Evolutionary conservation across 345 rosid genomes (phyloP), one percentile per base, ranked within the genome.

Genomic region (Citrus hindsii): DNA sequence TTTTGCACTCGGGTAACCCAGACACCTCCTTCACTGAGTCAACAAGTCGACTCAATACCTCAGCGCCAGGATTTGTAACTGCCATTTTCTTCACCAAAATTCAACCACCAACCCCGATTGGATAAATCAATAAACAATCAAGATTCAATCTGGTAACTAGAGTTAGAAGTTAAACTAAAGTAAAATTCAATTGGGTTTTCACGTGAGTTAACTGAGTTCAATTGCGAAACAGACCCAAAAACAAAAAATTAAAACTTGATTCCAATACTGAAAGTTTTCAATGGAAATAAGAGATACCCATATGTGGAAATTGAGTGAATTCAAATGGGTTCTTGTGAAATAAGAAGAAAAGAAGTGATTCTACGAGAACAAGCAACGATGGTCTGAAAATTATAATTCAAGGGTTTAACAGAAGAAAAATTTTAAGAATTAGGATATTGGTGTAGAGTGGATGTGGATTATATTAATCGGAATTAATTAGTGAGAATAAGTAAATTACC

Each of bases 1-100:
- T 89, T 71, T 76, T 86, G 40, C 91, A 90, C 85, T 87, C 92
- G 6, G 90, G 88, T 59, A 92, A 84, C 80, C 85, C 89, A 7
- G 91, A 88, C 71, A 94, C 85, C 89, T 86, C 92, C 84, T 84
- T 94, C 58, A 94, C 86, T 5, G 85, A 86, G 80, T 84, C 93
- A 73, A 83, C 78, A 55, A 94, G 86, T 79, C 82, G 85, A 83
- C 76, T 72, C 79, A 88, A 69, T 60, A 92, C 85, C 76, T 83
- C 85, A 28, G 77, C 87, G 7, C 76, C 77, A 0, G 87, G 79
- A 80, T 79, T 87, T 74, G 80, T 75, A 27, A 62, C 58, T 40
- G 22, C 90, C 92, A 92, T 88, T n/a, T 69, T 66, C 40, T 48
- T 75, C 79, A 72, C 67, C 61, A 58, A 71, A 76, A 79, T 28